phyloP scores from a whole-genome alignment of 257 asterid species.

The Solanum ossicruentum region DNA sequence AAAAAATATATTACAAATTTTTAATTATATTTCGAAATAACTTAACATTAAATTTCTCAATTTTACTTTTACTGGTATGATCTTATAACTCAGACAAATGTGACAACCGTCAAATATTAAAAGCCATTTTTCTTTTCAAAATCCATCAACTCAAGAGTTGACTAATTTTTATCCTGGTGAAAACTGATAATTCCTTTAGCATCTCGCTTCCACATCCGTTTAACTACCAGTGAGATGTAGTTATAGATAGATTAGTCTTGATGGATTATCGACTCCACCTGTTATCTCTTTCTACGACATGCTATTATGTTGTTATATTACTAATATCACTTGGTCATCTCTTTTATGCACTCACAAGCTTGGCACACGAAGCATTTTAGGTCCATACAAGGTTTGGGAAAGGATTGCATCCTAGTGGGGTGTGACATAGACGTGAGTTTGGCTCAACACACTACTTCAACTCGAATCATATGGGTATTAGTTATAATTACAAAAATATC shows the following conservation, averaged over 20 bases:
- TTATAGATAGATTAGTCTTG: not conserved
- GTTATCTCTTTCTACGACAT: not conserved
- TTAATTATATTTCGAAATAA: not conserved
- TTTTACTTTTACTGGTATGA: too few species aligned
- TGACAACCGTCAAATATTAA: not conserved
- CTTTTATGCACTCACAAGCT: not conserved
- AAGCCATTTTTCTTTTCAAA: too few species aligned
- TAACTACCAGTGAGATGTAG: not conserved
- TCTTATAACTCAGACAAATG: not conserved
- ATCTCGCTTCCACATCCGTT: not conserved
- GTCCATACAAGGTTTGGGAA: too few species aligned
- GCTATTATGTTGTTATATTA: not conserved
- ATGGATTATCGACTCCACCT: not conserved
- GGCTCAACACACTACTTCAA: too few species aligned
- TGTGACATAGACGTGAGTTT: too few species aligned
- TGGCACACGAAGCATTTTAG: too few species aligned
- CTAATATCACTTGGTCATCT: not conserved
- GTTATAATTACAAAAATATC: too few species aligned
- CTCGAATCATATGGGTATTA: too few species aligned
- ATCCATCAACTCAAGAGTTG: too few species aligned
- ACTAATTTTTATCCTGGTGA: not conserved
- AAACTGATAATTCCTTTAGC: too few species aligned
- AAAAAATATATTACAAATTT: not conserved
- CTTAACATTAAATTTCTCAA: not conserved
- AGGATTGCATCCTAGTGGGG: too few species aligned